Conservation (phyloP, 2,329 filamentous ascomycete species). For the Aureobasidium namibiae region DNA sequence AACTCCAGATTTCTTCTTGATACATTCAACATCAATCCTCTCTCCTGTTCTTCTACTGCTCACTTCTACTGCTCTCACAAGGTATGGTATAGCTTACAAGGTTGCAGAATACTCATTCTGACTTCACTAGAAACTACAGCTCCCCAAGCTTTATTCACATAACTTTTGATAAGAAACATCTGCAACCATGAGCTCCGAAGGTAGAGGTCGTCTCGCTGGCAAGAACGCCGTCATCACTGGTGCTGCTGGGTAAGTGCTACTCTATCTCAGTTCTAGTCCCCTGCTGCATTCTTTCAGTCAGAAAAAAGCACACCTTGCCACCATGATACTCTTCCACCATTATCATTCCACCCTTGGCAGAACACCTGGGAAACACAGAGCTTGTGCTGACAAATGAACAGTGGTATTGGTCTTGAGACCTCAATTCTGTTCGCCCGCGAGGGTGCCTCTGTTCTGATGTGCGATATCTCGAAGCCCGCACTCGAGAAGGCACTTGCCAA, state of each 20-base stretch:
- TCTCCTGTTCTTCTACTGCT: background rate
- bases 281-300: background rate
- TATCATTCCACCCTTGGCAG: too few relatives aligned
- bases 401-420: slow-evolving; percentile 90
- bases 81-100: background rate
- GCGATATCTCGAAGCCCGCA: slow-evolving; percentile 72
- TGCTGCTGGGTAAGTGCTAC: slow-evolving; percentile 62
- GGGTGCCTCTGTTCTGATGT: slow-evolving; percentile 76
- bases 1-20: slow-evolving; percentile 8
- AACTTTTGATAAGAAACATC: background rate
- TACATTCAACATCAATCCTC: slow-evolving; percentile 2
- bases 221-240: slow-evolving; percentile 74
- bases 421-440: slow-evolving; percentile 82
- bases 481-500: slow-evolving; percentile 70
- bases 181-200: slow-evolving; percentile 10
- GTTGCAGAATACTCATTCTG: background rate
- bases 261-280: background rate
- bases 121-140: background rate
- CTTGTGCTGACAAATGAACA: slow-evolving; percentile 26
- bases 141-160: background rate
- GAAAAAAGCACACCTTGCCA: background rate
- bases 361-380: background rate
- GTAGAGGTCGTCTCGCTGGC: slow-evolving; percentile 46
- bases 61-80: background rate
- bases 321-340: background rate